Evolutionary conservation across 1,284 basidiomycete genomes (phyloP).

Genomic region (Takashimella koratensis): DNA sequence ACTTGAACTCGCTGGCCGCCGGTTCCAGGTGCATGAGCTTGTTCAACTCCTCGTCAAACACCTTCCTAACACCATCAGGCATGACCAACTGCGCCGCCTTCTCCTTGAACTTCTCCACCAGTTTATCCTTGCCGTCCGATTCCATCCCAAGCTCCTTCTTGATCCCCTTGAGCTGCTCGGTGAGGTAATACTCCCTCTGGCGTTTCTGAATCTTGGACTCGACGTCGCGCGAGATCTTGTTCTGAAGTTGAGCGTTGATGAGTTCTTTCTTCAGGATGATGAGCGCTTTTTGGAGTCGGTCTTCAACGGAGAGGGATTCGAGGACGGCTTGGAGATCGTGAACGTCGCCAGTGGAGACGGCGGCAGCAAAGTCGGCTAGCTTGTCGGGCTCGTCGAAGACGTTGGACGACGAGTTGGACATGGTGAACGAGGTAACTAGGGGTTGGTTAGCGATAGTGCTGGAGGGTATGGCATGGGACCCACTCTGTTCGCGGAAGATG

Average conservation of each 20-base stretch:
- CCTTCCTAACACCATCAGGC: slow-evolving; percentile 87
- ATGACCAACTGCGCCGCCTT: slow-evolving; percentile 82
- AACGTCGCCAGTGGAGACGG: slow-evolving; percentile 87
- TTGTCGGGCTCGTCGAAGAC: slow-evolving; percentile 99
- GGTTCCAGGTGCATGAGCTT: slow-evolving; percentile 91
- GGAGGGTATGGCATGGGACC: slow-evolving; percentile 9
- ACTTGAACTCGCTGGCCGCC: slow-evolving; percentile 83
- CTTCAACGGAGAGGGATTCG: slow-evolving; percentile 80
- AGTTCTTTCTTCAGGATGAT: slow-evolving; percentile 96
- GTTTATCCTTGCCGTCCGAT: slow-evolving; percentile 89
- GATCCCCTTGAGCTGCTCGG: slow-evolving; percentile 98
- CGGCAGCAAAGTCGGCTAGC: slow-evolving; percentile 95
- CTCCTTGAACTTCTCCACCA: slow-evolving; percentile 94
- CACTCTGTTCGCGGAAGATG: slow-evolving; percentile 91
- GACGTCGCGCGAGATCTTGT: slow-evolving; percentile 90
- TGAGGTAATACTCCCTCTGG: slow-evolving; percentile 95
- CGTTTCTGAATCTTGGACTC: slow-evolving; percentile 96
- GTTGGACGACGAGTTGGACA: slow-evolving; percentile 92
- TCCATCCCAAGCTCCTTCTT: slow-evolving; percentile 98
- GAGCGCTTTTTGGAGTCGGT: slow-evolving; percentile 84
- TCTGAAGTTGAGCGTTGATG: slow-evolving; percentile 94
- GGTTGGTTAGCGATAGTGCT: slow-evolving; percentile 1
- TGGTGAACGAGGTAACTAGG: slow-evolving; percentile 67
- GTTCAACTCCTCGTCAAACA: slow-evolving; percentile 94
- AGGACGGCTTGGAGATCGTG: slow-evolving; percentile 90